Base-by-base conservation (phyloP, 345 rosid genomes). In the Dimocarpus longan region DNA sequence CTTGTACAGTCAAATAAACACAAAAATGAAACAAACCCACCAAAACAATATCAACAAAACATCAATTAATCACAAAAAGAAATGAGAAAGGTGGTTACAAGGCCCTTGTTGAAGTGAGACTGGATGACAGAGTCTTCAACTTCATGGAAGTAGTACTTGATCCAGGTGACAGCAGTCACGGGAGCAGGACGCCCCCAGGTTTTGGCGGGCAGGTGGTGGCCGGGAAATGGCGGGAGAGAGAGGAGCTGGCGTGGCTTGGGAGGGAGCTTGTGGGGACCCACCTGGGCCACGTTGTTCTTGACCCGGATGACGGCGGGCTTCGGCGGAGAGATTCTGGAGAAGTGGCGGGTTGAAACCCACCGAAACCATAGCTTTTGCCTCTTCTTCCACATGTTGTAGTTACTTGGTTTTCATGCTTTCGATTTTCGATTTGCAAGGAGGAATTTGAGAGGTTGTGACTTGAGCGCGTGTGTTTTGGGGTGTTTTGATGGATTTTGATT, bases 191-290 rank as follows among this genome's bases (percentile, higher is more conserved):
- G 60, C 64, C 81, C 84, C 7, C 84, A 71, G 46, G 52, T 77
- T 83, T 80, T 89, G 18, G 87, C 94, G 3, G 89, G 93, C 70
- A 95, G 83, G 56, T 90, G 93, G 69, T 70, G 80, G 10, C 90
- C 86, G 0, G 97, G 98, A 78, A 95, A 95, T 5, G 95, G 90
- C 24, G 98, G 98, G 82, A 93, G 83, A 3, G 92, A 93, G 68
- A 93, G 85, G 22, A 93, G 88, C 85, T 95, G 98, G 12, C 95
- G 97, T 13, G 98, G 98, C 85, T 92, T 91, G 0, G 91, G 93
- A 28, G 83, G 89, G 39, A 83, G 82, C 87, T 89, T 91, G 0
- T 90, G 92, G 37, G 80, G 70, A 42, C 91, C 95, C 70, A 95
- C 59, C 59, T 83, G 76, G 4, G 95, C 90, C 28, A 95, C 67